A percentile compares a stretch with the other conserved stretches of the same genome.
Evolutionary conservation across 495 filamentous ascomycete genomes (phyloP).

Genomic region (Neurospora africana): DNA sequence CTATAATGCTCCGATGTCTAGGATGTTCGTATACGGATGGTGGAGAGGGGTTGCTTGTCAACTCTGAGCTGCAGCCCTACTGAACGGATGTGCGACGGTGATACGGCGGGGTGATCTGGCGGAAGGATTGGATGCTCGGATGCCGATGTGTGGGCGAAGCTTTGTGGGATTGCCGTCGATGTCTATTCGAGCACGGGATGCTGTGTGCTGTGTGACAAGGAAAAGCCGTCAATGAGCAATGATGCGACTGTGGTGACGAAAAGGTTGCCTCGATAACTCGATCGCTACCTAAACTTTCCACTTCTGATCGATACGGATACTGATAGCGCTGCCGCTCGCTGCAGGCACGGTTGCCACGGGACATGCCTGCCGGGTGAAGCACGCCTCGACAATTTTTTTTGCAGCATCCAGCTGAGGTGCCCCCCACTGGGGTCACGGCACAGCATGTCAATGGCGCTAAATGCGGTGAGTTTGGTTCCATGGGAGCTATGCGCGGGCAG

Average conservation of each 20-base stretch:
- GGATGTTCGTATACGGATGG: not conserved
- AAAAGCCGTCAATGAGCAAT: not conserved
- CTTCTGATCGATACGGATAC: not conserved
- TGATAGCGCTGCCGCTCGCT: not conserved
- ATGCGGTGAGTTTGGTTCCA: conserved; percentile 5
- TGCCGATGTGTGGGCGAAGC: not conserved
- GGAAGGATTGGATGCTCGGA: not conserved
- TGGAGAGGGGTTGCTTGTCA: not conserved
- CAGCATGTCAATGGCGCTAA: conserved; percentile 8
- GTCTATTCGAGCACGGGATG: not conserved
- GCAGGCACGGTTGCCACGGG: not conserved
- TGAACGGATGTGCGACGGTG: not conserved
- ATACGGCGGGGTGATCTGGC: not conserved
- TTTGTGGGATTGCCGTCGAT: not conserved
- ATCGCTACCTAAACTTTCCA: not conserved
- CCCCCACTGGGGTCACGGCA: conserved; percentile 14
- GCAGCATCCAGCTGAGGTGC: not conserved
- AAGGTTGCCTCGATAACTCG: not conserved
- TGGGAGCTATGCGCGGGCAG: conserved; percentile 2
- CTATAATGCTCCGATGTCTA: not conserved
- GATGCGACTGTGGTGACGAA: not conserved
- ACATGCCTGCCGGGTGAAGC: not conserved
- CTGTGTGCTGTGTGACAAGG: not conserved
- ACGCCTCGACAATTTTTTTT: conserved; percentile 5
- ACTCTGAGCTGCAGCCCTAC: not conserved